Evolutionary conservation across 1,139 yeast genomes (phyloP).

Genomic region (Tardiomyces blankii): DNA sequence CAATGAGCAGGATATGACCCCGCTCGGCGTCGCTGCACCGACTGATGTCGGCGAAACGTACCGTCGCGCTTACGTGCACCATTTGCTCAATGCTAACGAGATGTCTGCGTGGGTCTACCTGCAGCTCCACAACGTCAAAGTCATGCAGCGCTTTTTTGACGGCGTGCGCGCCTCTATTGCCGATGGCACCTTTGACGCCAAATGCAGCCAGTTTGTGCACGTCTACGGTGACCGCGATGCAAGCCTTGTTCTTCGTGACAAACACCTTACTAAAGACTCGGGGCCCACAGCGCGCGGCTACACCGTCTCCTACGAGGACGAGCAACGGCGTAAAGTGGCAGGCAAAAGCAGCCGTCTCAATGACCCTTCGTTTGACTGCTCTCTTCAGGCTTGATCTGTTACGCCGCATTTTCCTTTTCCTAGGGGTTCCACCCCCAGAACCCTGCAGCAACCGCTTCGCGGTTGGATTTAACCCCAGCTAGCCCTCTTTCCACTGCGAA

Average conservation of each 20-base stretch:
- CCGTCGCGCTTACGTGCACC: slow-evolving; percentile 31
- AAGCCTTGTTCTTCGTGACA: slow-evolving; percentile 10
- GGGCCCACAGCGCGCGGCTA: slow-evolving; percentile 17
- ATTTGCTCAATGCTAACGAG: slow-evolving; percentile 29
- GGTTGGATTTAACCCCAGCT: no score
- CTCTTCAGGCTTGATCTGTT: background rate
- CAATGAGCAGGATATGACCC: slow-evolving; percentile 21
- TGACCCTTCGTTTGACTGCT: background rate
- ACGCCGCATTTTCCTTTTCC: background rate
- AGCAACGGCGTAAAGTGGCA: slow-evolving; percentile 7
- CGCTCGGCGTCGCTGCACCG: slow-evolving; percentile 14
- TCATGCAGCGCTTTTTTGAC: slow-evolving; percentile 20
- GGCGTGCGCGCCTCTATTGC: slow-evolving; percentile 23
- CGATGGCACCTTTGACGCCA: slow-evolving; percentile 20
- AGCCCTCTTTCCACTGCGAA: no score
- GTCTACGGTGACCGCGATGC: slow-evolving; percentile 17
- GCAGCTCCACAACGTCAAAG: slow-evolving; percentile 28
- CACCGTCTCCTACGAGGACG: slow-evolving; percentile 9
- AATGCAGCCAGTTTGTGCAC: slow-evolving; percentile 14
- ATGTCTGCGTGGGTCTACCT: slow-evolving; percentile 33
- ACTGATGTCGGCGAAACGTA: slow-evolving; percentile 16
- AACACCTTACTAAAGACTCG: slow-evolving; percentile 7
- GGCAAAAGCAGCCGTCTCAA: slow-evolving; percentile 6
- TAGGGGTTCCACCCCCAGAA: no score
- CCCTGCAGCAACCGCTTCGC: no score